Evolutionary conservation across 108 stramenopile genomes (phyloP), one percentile per base, ranked within the genome.

Genomic region (Mayamaea pseudoterrestris): DNA sequence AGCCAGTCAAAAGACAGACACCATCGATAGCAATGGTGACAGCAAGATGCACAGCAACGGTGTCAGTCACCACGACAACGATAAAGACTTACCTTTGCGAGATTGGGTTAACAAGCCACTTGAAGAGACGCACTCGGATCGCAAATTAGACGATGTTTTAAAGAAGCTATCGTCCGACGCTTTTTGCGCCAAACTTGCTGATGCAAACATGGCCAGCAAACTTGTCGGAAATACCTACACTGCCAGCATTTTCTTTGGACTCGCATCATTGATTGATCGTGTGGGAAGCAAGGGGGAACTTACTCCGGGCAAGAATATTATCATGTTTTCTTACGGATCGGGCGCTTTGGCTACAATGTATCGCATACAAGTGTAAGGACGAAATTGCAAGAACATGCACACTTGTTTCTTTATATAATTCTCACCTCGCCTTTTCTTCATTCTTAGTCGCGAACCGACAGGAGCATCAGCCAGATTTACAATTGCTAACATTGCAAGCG

Each of bases 171-270:
- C 88, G 41, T 62, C 69, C 11, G 23, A 50, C 30, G 60, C 69
- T 23, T 83, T 51, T 48, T 35, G 63, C 49, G 34, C 63, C 53
- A 63, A 71, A 32, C 41, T 91, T 16, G 42, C 41, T 0, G 82
- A 82, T 62, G 63, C 82, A 46, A 91, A 91, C 56, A 52, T 55
- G 31, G 74, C 76, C 9, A 83, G 80, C 31, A 74, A 76, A 50
- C 32, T 79, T 30, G 78, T 98, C 22, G 97, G 97, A 27, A 98
- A 98, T 72, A 95, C 93, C 6, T 98, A 98, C 78, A 89, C 97
- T 0, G 97, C 94, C 0, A 76, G 83, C 31, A 91, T 98, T 14
- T 96, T 93, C 62, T 58, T 91, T 5, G 93, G 93, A 28, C 53
- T 98, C 35, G 73, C 78, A 5, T 86, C 83, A 35, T 53, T 98